A percentile compares a stretch with the other conserved stretches of the same genome.
Conservation (phyloP, 169 alveolate genomes). For the Plasmodium vivax region DNA sequence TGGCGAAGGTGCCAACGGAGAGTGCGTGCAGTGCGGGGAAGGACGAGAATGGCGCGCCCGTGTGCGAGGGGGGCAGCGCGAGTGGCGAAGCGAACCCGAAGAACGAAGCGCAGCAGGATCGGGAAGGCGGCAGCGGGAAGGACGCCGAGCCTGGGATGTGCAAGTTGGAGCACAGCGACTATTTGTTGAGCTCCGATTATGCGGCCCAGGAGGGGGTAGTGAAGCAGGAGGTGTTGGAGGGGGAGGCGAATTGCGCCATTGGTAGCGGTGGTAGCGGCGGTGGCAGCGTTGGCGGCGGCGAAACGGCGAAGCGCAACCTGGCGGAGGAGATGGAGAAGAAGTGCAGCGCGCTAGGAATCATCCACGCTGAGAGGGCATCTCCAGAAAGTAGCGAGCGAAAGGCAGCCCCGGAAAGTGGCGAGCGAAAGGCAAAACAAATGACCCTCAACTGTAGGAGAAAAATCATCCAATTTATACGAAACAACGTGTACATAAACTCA, state of each 20-base stretch:
- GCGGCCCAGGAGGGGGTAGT: neutral
- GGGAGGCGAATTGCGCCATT: neutral
- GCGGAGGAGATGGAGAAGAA: constrained; percentile 6
- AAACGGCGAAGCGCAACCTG: neutral
- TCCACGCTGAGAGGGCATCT: neutral
- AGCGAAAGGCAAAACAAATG: constrained; percentile 3
- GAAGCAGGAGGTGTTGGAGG: neutral
- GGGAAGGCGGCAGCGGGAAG: neutral
- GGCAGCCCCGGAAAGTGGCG: neutral
- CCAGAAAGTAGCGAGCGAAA: neutral
- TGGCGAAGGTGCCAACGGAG: neutral
- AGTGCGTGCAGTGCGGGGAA: neutral
- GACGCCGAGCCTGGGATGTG: neutral
- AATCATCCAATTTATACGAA: constrained; percentile 42
- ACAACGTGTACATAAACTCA: constrained; percentile 44
- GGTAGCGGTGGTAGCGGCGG: neutral
- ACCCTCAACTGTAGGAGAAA: constrained; percentile 18
- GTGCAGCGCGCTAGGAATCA: neutral
- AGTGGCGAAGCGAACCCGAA: neutral
- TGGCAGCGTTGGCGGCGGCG: neutral
- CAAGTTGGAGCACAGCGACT: constrained; percentile 12
- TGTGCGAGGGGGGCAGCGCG: no score
- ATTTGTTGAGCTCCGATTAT: neutral
- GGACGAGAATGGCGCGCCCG: neutral
- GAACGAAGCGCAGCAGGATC: neutral